Percentiles rank a stretch among this genome's conserved stretches.
phyloP scores from a whole-genome alignment of 139 green algal species.

The Trebouxia sp. region DNA sequence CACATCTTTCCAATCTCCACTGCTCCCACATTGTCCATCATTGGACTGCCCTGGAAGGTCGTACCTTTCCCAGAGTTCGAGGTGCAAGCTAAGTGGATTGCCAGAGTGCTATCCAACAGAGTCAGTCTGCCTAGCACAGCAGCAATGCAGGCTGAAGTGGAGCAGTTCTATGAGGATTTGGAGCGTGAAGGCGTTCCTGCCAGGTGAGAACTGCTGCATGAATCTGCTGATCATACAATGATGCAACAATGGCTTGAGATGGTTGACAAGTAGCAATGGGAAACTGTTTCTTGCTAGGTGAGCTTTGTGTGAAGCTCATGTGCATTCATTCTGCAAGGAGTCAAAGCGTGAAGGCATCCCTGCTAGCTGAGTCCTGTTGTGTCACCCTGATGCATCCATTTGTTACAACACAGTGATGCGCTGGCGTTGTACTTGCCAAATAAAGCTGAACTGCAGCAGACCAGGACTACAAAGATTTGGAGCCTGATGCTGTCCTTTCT shows the following conservation, averaged over 20 bases:
- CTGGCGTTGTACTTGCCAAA: too few species aligned
- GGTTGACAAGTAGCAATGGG: not conserved
- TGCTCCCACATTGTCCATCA: conserved; percentile 65
- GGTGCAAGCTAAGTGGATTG: conserved; percentile 57
- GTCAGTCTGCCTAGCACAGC: conserved; percentile 28
- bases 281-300: not conserved
- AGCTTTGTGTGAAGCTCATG: not conserved
- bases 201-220: not conserved
- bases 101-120: conserved; percentile 42
- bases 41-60: conserved; percentile 70
- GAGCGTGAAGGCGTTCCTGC: not conserved
- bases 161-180: not conserved
- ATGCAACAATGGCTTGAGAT: not conserved
- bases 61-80: conserved; percentile 68
- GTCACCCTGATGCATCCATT: too few species aligned
- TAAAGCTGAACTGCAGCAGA: too few species aligned
- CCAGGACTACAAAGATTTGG: too few species aligned
- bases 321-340: not conserved
- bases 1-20: conserved; percentile 61
- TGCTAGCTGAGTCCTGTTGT: not conserved
- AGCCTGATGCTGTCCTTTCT: too few species aligned
- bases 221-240: not conserved
- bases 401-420: too few species aligned
- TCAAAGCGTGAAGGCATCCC: not conserved
- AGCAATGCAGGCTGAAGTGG: conserved; percentile 29